Evolutionary conservation across 495 filamentous ascomycete genomes (phyloP).

Genomic region (Penicillium soppii): DNA sequence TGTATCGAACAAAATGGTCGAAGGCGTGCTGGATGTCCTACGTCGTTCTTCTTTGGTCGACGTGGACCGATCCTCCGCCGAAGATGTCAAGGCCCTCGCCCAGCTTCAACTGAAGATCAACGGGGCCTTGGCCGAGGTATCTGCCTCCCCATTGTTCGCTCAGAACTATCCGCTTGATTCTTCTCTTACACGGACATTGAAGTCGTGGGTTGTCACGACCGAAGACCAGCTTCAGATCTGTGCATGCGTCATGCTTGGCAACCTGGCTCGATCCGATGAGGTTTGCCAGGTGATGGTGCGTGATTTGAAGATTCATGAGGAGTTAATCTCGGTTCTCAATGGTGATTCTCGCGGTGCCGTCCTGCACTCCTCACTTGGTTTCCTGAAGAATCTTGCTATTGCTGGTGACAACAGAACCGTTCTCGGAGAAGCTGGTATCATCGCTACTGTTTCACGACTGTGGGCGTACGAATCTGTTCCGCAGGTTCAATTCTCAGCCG

Average conservation of each 20-base stretch:
- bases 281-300: constrained; percentile 58
- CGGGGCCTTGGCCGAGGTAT: constrained; percentile 61
- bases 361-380: constrained; percentile 66
- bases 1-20: constrained; percentile 34
- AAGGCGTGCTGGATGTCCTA: constrained; percentile 32
- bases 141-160: constrained; percentile 55
- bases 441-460: constrained; percentile 55
- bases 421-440: constrained; percentile 55
- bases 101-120: constrained; percentile 56
- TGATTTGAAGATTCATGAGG: constrained; percentile 50
- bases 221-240: constrained; percentile 66
- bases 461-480: constrained; percentile 61
- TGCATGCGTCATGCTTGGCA: constrained; percentile 74
- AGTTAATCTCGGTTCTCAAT: constrained; percentile 54
- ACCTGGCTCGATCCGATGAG: constrained; percentile 70
- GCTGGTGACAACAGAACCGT: constrained; percentile 58
- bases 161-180: constrained; percentile 49
- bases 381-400: constrained; percentile 78
- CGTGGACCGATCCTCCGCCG: constrained; percentile 31
- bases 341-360: constrained; percentile 49
- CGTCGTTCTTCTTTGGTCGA: constrained; percentile 29
- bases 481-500: constrained; percentile 68
- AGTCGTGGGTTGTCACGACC: constrained; percentile 48
- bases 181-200: constrained; percentile 51
- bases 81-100: constrained; percentile 51